phyloP scores from a whole-genome alignment of 2,329 filamentous ascomycete genomes.

The Colletotrichum sublineola region DNA sequence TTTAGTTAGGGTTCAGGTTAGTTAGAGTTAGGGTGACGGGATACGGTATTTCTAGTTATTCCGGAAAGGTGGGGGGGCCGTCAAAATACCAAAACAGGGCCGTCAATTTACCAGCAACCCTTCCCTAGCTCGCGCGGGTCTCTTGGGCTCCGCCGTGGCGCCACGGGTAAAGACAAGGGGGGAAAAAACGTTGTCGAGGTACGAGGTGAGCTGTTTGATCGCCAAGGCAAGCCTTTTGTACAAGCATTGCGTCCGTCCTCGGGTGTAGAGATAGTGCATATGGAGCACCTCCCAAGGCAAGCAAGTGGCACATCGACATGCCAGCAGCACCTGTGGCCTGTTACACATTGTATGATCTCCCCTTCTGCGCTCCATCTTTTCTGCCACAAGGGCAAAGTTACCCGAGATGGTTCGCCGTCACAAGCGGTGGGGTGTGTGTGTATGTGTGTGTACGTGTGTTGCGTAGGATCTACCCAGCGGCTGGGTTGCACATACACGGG shows the following conservation, averaged over 20 bases:
- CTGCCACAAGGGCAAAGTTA: not conserved
- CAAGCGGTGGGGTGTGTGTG: not conserved
- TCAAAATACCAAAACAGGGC: too few relatives aligned
- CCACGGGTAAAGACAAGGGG: not conserved
- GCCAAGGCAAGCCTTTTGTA: slow-evolving; percentile 33
- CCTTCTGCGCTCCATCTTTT: not conserved
- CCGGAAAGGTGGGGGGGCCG: too few relatives aligned
- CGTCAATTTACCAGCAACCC: too few relatives aligned
- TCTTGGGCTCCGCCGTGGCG: not conserved
- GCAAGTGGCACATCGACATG: not conserved
- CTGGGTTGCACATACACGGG: slow-evolving; percentile 8
- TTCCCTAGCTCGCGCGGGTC: not conserved
- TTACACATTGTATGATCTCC: not conserved
- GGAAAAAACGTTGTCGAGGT: not conserved
- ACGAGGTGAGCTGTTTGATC: slow-evolving; percentile 26
- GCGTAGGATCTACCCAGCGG: not conserved
- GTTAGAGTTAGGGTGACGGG: too few relatives aligned
- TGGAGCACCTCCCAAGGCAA: not conserved
- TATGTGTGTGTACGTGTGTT: not conserved
- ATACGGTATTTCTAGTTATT: too few relatives aligned
- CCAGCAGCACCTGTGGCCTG: not conserved
- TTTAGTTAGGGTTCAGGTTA: too few relatives aligned
- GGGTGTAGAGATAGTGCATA: not conserved
- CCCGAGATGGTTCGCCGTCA: slow-evolving; percentile 6
- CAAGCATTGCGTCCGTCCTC: slow-evolving; percentile 24